Base-by-base conservation (phyloP, 2,329 filamentous ascomycete genomes). In the Lecanicillium sp. region DNA sequence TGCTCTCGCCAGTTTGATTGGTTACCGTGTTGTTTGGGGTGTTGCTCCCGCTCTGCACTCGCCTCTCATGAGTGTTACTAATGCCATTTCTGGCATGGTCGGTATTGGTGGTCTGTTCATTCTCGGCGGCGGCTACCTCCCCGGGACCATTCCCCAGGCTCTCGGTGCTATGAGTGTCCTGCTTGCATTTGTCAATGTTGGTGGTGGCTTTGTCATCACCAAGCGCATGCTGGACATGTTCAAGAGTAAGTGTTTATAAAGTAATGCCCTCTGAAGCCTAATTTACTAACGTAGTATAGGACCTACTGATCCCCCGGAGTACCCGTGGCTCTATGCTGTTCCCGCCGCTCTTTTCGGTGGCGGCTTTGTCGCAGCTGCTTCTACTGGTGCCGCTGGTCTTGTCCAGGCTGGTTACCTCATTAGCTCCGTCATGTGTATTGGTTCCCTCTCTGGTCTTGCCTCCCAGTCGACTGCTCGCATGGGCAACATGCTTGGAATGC, bases 151-250 rank as follows among this genome's bases (percentile, higher is more conserved):
- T 5, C 87, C 87, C 1, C 87, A 94, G 55, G 61, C 66, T 3
- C 77, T 95, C 27, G 88, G 87, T 39, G 84, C 87, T 2, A 61
- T 79, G 2, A 94, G 87, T 2, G 88, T 94, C 2, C 66, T 92
- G 5, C 65, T 95, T 15, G 87, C 87, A 0, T 94, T 92, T 55
- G 84, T 94, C 45, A 94, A 94, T 48, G 80, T 95, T 3, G 82
- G 84, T 0, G 88, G 88, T 42, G 88, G 88, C 0, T 95, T 95
- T 44, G 84, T 94, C 31, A 87, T 95, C 43, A 94, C 87, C 3
- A 94, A 94, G 64, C 75, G 88, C 46, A 95, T 95, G 88, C 69
- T 95, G 31, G 87, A 94, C 57, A 90, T 90, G 85, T 90, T 90
- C 57, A 84, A 84, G 55, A 75, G 84, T 69, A 54, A 51, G 72